Evolutionary conservation across 495 filamentous ascomycete genomes (phyloP), one percentile per base, ranked within the genome.

Genomic region (Neurospora sp.): DNA sequence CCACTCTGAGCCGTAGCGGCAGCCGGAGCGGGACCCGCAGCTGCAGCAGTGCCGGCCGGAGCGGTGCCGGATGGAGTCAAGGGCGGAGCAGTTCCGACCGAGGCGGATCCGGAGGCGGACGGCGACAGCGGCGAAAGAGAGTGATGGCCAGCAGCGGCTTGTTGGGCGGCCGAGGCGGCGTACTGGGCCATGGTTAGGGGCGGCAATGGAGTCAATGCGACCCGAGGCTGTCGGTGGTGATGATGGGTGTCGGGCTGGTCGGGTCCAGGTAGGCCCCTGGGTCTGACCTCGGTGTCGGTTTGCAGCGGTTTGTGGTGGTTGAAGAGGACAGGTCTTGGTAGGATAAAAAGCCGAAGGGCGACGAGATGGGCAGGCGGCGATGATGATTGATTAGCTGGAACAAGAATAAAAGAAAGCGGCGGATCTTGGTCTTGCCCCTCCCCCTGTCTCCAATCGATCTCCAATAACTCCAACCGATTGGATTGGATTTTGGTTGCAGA

Each of bases 261-360:
- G 53, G 53, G 48, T 59, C 53, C 27, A 65, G 53, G 53, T 35
- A 65, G 53, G 53, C 53, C 53, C 69, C 27, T 16, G 69, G 37
- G 69, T 48, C 37, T 40, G 40, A 38, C 27, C 31, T 38, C 17
- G 27, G 42, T 70, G 68, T 78, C 78, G 79, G 79, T 75, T 80
- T 74, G 76, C 74, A 74, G 76, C 79, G 79, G 79, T 78, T 81
- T 77, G 61, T 71, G 75, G 70, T 76, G 79, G 79, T 71, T 76
- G 73, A 76, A 76, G 74, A 71, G 72, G 70, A 65, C 69, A 45
- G 71, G 39, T 77, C 75, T 75, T 72, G 75, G 53, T 65, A 65
- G 53, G 53, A 65, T 65, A 35, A 65, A 65, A 35, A 65, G 53
- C 53, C 53, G 53, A 65, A 65, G 27, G 27, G 53, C 27, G 53